These are phyloP conservation scores for Penicillium canescens DNA, from an alignment of 495 filamentous ascomycete genomes.

Conservation along the genomic window DNA sequence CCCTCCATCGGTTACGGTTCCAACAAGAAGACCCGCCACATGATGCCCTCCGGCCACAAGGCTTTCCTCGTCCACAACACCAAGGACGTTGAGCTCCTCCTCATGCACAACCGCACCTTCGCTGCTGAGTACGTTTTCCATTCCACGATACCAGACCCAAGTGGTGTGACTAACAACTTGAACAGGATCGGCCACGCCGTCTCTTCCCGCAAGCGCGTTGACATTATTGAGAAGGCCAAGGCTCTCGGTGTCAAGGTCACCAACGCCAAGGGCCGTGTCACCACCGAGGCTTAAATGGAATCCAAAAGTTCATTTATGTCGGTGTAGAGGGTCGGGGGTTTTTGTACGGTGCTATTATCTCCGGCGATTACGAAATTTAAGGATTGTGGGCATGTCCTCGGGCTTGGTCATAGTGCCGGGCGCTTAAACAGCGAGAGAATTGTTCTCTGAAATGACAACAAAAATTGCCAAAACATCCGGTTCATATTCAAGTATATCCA, in stretches of 20 bases:
- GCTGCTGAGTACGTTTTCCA: constrained; percentile 84
- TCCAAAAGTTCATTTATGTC: constrained; percentile 31
- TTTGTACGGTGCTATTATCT: constrained; percentile 34
- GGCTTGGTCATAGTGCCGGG: constrained; percentile 29
- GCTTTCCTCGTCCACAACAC: constrained; percentile 98
- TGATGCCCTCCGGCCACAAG: constrained; percentile 99
- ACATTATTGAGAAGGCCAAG: constrained; percentile 95
- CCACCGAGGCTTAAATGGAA: constrained; percentile 84
- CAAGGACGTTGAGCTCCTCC: constrained; percentile 91
- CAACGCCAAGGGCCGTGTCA: constrained; percentile 97
- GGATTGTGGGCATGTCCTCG: constrained; percentile 34
- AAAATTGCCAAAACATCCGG: constrained; percentile 32
- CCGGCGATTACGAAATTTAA: constrained; percentile 39
- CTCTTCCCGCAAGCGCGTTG: constrained; percentile 96
- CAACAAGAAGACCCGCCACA: constrained; percentile 98
- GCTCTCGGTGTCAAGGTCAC: constrained; percentile 98
- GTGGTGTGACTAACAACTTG: constrained; percentile 1
- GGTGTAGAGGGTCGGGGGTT: constrained; percentile 29
- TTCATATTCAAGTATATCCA: neutral
- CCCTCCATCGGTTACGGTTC: constrained; percentile 97
- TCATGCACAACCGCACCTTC: constrained; percentile 99
- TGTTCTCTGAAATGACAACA: constrained; percentile 37
- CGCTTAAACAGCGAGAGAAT: constrained; percentile 28
- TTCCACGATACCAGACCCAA: neutral
- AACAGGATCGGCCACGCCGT: constrained; percentile 92